phyloP scores from a whole-genome alignment of 1,284 basidiomycete genomes.

The Cutaneotrichosporon sp. region DNA sequence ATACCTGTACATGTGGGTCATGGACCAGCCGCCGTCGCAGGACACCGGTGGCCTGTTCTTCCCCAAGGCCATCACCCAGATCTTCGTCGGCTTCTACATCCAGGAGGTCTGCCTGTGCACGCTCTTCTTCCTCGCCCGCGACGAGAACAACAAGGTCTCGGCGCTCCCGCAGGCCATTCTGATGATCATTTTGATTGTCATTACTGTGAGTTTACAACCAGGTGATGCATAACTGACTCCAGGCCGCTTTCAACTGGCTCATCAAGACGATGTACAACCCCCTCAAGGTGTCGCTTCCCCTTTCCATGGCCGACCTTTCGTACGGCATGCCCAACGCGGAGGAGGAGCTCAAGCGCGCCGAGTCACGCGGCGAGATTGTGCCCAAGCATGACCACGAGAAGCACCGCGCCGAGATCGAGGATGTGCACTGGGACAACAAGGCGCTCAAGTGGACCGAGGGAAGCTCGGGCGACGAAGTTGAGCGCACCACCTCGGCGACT shows the following conservation, averaged over 20 bases:
- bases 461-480: neutral
- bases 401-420: neutral
- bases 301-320: constrained; percentile 74
- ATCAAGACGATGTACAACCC: constrained; percentile 65
- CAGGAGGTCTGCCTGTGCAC: constrained; percentile 76
- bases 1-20: constrained; percentile 77
- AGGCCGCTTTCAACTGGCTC: constrained; percentile 64
- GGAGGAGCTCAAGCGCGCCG: constrained; percentile 8
- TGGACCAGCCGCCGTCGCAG: constrained; percentile 68
- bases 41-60: constrained; percentile 97
- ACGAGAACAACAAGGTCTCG: constrained; percentile 59
- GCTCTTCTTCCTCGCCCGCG: constrained; percentile 79
- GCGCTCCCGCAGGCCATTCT: constrained; percentile 73
- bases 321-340: constrained; percentile 54
- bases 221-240: constrained; percentile 35
- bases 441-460: neutral
- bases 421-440: neutral
- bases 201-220: constrained; percentile 66
- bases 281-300: constrained; percentile 64
- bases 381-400: constrained; percentile 7
- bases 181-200: constrained; percentile 77
- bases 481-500: neutral
- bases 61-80: constrained; percentile 87
- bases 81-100: constrained; percentile 92
- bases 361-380: constrained; percentile 10